A percentile compares a stretch with the other conserved stretches of the same genome.
Conservation (phyloP, 257 asterid genomes). For the Solanum appendiculatum region DNA sequence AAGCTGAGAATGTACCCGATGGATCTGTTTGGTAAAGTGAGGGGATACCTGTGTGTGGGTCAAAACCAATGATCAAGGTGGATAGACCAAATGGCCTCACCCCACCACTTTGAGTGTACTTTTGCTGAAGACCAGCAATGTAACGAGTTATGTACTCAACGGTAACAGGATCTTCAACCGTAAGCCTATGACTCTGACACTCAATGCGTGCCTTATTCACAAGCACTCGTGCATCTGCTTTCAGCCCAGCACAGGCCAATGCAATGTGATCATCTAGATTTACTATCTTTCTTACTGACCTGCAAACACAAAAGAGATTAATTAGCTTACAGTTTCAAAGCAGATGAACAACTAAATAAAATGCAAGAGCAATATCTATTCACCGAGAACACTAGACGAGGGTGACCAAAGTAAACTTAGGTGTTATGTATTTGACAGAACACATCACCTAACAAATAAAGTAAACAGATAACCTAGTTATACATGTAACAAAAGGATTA, state of each 20-base stretch:
- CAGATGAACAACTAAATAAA: neutral
- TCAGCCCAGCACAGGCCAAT: conserved; percentile 93
- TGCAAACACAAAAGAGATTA: conserved; percentile 21
- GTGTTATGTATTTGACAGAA: neutral
- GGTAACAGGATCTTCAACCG: conserved; percentile 92
- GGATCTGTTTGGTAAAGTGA: conserved; percentile 97
- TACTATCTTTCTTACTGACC: conserved; percentile 95
- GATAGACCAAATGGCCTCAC: conserved; percentile 99
- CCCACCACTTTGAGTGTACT: conserved; percentile 99
- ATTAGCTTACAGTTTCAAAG: neutral
- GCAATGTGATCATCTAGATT: conserved; percentile 92
- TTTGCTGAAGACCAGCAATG: conserved; percentile 98
- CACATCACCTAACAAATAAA: neutral
- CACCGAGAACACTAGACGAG: neutral
- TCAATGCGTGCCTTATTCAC: conserved; percentile 90
- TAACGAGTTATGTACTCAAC: conserved; percentile 97
- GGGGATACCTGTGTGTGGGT: conserved; percentile 86
- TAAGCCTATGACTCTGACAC: conserved; percentile 81
- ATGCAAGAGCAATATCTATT: neutral
- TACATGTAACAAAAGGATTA: neutral
- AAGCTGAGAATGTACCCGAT: conserved; percentile 95
- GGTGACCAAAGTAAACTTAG: neutral
- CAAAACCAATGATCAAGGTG: conserved; percentile 94
- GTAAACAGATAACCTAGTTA: neutral
- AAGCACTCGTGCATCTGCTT: conserved; percentile 97